These are phyloP conservation scores for Sisymbrium altissimum DNA, from an alignment of 345 rosid genomes.

Conservation along the genomic window DNA sequence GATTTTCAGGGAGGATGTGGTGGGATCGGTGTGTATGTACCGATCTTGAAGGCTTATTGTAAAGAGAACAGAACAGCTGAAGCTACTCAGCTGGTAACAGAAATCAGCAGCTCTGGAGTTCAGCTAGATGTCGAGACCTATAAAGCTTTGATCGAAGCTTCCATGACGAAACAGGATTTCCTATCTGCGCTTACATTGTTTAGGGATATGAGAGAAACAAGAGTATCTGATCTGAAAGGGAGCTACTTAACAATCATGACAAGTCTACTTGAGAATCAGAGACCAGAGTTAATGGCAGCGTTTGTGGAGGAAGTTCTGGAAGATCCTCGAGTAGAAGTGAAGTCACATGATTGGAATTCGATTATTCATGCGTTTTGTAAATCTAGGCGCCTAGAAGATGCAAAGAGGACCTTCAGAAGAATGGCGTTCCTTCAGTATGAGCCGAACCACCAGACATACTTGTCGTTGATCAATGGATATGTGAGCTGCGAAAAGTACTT, in stretches of 20 bases:
- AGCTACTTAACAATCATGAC: conserved; percentile 84
- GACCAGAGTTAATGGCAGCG: conserved; percentile 81
- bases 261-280: conserved; percentile 67
- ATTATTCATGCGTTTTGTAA: conserved; percentile 90
- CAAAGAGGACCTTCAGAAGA: conserved; percentile 79
- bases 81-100: conserved; percentile 82
- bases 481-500: conserved; percentile 73
- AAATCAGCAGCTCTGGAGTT: conserved; percentile 64
- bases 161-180: conserved; percentile 87
- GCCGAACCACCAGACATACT: conserved; percentile 81
- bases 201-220: conserved; percentile 75
- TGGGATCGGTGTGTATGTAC: conserved; percentile 77
- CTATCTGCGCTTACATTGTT: conserved; percentile 78
- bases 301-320: conserved; percentile 84
- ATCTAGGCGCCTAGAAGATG: conserved; percentile 73
- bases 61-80: conserved; percentile 73
- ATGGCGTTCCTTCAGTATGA: conserved; percentile 75
- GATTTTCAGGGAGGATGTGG: conserved; percentile 50
- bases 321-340: conserved; percentile 79
- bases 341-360: conserved; percentile 95
- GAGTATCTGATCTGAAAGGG: conserved; percentile 53
- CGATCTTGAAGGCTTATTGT: conserved; percentile 73
- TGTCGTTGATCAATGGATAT: conserved; percentile 76
- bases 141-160: conserved; percentile 70
- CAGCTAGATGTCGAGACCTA: conserved; percentile 56